phyloP scores from a whole-genome alignment of 106 monocot genomes.

The Alisma plantagoaquatica region DNA sequence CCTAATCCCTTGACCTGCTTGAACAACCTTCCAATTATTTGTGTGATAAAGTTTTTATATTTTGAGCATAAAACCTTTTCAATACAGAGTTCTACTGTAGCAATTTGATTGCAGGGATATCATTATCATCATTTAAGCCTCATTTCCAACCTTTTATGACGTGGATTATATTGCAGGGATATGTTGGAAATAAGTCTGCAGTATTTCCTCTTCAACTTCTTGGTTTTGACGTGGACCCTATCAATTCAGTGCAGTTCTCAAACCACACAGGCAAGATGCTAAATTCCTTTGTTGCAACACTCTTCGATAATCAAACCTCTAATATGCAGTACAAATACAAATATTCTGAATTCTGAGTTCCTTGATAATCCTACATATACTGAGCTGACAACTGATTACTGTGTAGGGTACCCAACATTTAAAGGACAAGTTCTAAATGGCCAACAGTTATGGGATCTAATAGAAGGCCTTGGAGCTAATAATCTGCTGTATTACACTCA shows the following conservation, averaged over 20 bases:
- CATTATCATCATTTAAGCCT: too few relatives aligned
- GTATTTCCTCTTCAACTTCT: conserved; percentile 99
- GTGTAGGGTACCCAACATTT: conserved; percentile 89
- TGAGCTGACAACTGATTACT: too few relatives aligned
- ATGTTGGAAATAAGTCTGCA: conserved; percentile 98
- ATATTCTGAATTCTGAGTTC: too few relatives aligned
- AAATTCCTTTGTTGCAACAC: conserved; percentile 35
- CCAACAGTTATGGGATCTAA: conserved; percentile 77
- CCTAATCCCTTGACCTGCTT: too few relatives aligned
- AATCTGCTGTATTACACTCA: conserved; percentile 89
- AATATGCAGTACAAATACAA: conserved; percentile 34
- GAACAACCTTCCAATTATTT: too few relatives aligned
- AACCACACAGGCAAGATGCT: conserved; percentile 97
- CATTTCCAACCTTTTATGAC: too few relatives aligned
- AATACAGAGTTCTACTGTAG: too few relatives aligned
- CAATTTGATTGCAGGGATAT: too few relatives aligned
- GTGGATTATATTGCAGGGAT: too few relatives aligned
- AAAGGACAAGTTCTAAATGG: conserved; percentile 94
- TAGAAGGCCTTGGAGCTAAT: conserved; percentile 93
- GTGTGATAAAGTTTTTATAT: too few relatives aligned
- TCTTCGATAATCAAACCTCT: conserved; percentile 31
- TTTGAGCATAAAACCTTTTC: too few relatives aligned
- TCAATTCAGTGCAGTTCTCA: conserved; percentile 99
- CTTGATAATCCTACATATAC: too few relatives aligned
- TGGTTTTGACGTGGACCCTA: conserved; percentile 98